Percentiles rank a stretch among this genome's conserved stretches.
These are phyloP conservation scores for Coemansia sp. DNA, from an alignment of 371 early-diverging fungal genomes.

Conservation along the genomic window DNA sequence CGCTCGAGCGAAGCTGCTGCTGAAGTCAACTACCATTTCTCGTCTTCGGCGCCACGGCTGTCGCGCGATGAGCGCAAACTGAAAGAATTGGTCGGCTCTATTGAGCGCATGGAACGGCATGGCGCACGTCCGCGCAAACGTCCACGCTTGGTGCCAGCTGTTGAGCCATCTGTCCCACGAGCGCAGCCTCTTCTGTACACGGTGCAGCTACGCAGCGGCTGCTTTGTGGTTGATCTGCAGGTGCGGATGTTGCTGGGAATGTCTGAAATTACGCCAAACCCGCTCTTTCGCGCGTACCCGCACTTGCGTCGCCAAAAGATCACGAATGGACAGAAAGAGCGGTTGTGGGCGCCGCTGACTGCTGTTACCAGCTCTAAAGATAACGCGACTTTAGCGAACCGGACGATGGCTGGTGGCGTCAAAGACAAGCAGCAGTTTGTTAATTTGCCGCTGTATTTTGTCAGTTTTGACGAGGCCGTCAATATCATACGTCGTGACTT, in stretches of 20 bases:
- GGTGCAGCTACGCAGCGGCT: conserved; percentile 57
- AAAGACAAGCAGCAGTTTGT: conserved; percentile 62
- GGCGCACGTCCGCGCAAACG: conserved; percentile 11
- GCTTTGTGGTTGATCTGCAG: conserved; percentile 70
- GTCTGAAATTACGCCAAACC: conserved; percentile 44
- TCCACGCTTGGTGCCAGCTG: neutral
- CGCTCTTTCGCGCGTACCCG: conserved; percentile 61
- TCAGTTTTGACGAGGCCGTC: conserved; percentile 65
- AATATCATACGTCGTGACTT: conserved; percentile 64
- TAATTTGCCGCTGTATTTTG: conserved; percentile 61
- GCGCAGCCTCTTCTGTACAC: conserved; percentile 64
- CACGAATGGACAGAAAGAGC: conserved; percentile 62
- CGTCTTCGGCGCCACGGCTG: conserved; percentile 48
- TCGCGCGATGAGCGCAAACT: conserved; percentile 73
- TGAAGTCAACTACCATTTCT: conserved; percentile 47
- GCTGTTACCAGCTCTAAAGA: conserved; percentile 3
- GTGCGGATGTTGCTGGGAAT: conserved; percentile 63
- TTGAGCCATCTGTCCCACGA: conserved; percentile 8
- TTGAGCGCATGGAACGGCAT: conserved; percentile 44
- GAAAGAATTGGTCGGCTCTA: conserved; percentile 60
- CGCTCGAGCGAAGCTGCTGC: conserved; percentile 44
- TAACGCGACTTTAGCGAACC: no score
- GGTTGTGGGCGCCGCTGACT: conserved; percentile 70
- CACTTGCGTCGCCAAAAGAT: conserved; percentile 58
- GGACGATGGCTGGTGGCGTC: conserved; percentile 50